Conservation (phyloP, 306 rosid species). For the Rosa lucieae region DNA sequence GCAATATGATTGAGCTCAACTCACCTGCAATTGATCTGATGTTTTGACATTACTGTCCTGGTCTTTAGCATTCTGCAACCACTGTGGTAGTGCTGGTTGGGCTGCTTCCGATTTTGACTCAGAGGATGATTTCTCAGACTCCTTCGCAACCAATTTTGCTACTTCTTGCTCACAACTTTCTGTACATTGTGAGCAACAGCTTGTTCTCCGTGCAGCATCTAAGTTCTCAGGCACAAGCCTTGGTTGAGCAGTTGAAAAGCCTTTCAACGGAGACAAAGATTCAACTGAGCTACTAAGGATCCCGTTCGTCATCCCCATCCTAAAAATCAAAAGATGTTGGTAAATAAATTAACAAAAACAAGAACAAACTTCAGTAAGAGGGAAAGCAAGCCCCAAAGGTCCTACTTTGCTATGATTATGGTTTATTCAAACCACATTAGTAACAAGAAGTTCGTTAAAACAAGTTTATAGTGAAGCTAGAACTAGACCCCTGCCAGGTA, state of each 20-base stretch:
- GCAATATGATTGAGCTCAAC: constrained; percentile 21
- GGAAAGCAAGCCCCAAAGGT: neutral
- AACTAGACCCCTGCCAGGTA: constrained; percentile 22
- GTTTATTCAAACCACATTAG: neutral
- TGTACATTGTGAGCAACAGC: constrained; percentile 69
- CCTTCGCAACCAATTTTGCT: constrained; percentile 48
- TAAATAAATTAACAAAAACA: constrained; percentile 25
- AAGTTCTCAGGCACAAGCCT: constrained; percentile 51
- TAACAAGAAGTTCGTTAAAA: neutral
- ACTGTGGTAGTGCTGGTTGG: constrained; percentile 63
- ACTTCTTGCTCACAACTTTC: constrained; percentile 59
- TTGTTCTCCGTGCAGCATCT: constrained; percentile 50
- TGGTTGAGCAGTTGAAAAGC: constrained; percentile 48
- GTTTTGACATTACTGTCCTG: constrained; percentile 41
- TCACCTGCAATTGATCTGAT: constrained; percentile 56
- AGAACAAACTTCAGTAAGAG: constrained; percentile 22
- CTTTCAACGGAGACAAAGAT: constrained; percentile 68
- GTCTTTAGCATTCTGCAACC: constrained; percentile 82
- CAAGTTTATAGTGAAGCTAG: constrained; percentile 16
- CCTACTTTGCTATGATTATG: neutral
- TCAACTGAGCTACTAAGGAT: constrained; percentile 74
- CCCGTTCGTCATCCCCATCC: constrained; percentile 78
- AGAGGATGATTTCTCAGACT: constrained; percentile 56
- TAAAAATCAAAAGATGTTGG: constrained; percentile 29
- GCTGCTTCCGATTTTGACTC: constrained; percentile 51